Percentiles rank a stretch among this genome's conserved stretches.
Conservation (phyloP, 441 rosid genomes). For the Populus hybrid region DNA sequence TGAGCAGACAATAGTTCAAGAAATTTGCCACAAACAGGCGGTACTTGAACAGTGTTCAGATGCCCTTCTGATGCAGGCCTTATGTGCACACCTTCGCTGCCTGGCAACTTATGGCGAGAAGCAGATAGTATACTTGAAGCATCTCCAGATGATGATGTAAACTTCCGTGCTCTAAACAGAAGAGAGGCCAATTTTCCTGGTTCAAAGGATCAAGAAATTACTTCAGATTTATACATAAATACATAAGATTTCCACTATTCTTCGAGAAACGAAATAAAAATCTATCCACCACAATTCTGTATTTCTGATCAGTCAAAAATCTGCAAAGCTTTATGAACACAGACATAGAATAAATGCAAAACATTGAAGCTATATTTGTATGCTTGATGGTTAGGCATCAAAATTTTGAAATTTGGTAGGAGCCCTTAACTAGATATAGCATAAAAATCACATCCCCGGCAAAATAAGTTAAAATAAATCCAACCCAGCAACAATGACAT, state of each 20-base stretch:
- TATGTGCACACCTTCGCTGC: conserved; percentile 14
- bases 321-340: not conserved
- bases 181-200: conserved; percentile 43
- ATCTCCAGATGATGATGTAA: conserved; percentile 25
- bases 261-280: not conserved
- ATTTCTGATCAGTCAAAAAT: not conserved
- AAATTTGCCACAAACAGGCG: conserved; percentile 15
- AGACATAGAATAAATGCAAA: not conserved
- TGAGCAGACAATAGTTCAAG: conserved; percentile 39
- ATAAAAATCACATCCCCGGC: not conserved
- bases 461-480: too few species aligned
- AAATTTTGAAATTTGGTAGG: not conserved
- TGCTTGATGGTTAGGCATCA: not conserved
- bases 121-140: conserved; percentile 22
- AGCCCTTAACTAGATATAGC: not conserved
- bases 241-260: not conserved
- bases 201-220: conserved; percentile 8
- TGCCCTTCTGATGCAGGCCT: conserved; percentile 16
- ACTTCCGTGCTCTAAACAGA: conserved; percentile 34
- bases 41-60: conserved; percentile 14
- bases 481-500: not conserved
- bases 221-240: not conserved
- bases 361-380: not conserved
- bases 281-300: not conserved
- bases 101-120: conserved; percentile 17